Conservation (phyloP, 192 early-diverging fungal species). For the Entomortierella parvispora region DNA sequence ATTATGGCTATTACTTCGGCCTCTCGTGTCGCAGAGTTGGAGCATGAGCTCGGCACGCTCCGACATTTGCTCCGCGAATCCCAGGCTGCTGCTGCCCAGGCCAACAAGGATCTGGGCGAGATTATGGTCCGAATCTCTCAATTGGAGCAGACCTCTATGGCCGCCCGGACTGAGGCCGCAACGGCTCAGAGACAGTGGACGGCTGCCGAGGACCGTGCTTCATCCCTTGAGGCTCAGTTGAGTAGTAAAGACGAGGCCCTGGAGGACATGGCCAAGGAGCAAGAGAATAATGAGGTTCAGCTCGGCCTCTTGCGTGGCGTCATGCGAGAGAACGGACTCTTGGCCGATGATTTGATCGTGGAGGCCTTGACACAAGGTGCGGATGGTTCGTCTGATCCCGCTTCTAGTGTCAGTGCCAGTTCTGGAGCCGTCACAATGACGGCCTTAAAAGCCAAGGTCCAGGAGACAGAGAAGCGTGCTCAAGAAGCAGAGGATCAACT, state of each 20-base stretch:
- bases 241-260: conserved; percentile 55
- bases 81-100: conserved; percentile 39
- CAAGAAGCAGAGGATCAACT: conserved; percentile 29
- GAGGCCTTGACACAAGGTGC: conserved; percentile 34
- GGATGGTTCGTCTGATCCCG: conserved; percentile 8
- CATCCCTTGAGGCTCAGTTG: conserved; percentile 47
- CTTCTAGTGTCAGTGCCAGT: neutral
- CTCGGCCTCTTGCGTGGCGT: conserved; percentile 60
- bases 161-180: conserved; percentile 53
- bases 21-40: conserved; percentile 44
- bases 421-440: conserved; percentile 13
- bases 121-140: conserved; percentile 55
- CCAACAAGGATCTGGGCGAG: conserved; percentile 54
- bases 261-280: conserved; percentile 55
- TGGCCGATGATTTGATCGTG: conserved; percentile 51
- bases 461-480: conserved; percentile 34
- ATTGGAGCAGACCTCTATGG: conserved; percentile 57
- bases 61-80: conserved; percentile 44
- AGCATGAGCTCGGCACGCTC: conserved; percentile 53
- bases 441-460: conserved; percentile 22
- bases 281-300: conserved; percentile 67
- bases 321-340: conserved; percentile 58
- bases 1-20: conserved; percentile 53
- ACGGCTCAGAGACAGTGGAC: conserved; percentile 49
- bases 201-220: conserved; percentile 54